Evolutionary conservation across 106 monocot species (phyloP), one percentile per base, ranked within the genome.

Genomic region (Dactylorhiza incarnata): DNA sequence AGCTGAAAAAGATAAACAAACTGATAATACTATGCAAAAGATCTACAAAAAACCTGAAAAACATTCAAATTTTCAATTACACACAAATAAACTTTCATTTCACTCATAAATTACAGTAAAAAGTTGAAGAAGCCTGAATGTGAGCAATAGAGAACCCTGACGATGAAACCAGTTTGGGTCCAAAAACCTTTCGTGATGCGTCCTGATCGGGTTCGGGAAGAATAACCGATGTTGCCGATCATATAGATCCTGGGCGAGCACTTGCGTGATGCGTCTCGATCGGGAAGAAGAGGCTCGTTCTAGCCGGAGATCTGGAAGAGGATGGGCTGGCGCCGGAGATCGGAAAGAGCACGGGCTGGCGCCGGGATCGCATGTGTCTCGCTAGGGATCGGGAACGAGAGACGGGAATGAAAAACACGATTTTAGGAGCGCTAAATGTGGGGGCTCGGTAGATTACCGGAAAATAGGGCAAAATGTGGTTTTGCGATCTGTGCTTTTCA

Each of bases 201-300:
- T 9, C 22, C 0, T 19, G 65, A 65, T 10, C 25, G 11, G 25
- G 16, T 9, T 25, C 4, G 45, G 45, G 17, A 44, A 16, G 45
- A 71, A 76, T 3, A 73, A 24, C 68, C 54, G 79, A 52, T 77
- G 66, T 50, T 81, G 86, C 72, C 82, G 63, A 62, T 87, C 83
- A 45, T 81, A 83, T 20, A 90, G 68, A 77, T 90, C 90, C 20
- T 83, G 87, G 13, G 87, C 82, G 56, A 90, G 58, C 6, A 80
- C 85, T 63, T 83, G 85, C 77, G 87, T 82, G 76, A 85, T n/a
- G 48, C 48, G 51, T 83, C 78, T 83, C 85, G n/a, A n/a, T n/a
- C n/a, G n/a, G 29, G 29, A 2, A 29, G 29, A 2, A 29, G 29
- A 1, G 29, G 29, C 29, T 29, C 29, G 29, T 2, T 29, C 1